Conservation (phyloP, 2,329 filamentous ascomycete genomes). For the Penicillium sclerotiorum region DNA sequence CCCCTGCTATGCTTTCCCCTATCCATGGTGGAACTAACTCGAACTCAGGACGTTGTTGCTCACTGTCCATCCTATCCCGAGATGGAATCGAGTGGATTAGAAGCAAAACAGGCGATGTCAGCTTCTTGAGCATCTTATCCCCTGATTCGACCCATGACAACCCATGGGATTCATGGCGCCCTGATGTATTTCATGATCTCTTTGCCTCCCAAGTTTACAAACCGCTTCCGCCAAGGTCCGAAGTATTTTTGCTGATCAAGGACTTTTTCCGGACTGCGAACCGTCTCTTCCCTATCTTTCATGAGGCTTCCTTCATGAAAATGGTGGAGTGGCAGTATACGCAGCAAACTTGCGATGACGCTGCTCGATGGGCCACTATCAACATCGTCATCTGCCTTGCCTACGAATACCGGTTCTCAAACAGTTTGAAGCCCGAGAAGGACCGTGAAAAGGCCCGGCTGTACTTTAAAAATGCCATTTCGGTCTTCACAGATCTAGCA, state of each 20-base stretch:
- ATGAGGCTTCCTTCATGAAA: slow-evolving; percentile 95
- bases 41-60: slow-evolving; percentile 80
- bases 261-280: slow-evolving; percentile 98
- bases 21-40: too few relatives aligned
- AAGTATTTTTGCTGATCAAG: slow-evolving; percentile 79
- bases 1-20: background rate
- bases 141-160: slow-evolving; percentile 80
- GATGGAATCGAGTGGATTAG: slow-evolving; percentile 98
- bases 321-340: slow-evolving; percentile 93
- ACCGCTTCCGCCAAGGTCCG: slow-evolving; percentile 76
- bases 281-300: slow-evolving; percentile 93
- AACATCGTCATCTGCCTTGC: slow-evolving; percentile 89
- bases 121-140: slow-evolving; percentile 85
- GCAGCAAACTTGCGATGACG: slow-evolving; percentile 84
- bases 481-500: slow-evolving; percentile 83
- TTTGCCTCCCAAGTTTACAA: slow-evolving; percentile 82
- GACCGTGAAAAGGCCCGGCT: slow-evolving; percentile 91
- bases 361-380: slow-evolving; percentile 94
- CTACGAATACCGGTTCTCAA: slow-evolving; percentile 86
- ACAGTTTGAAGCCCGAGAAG: slow-evolving; percentile 80
- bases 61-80: slow-evolving; percentile 93
- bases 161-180: slow-evolving; percentile 92
- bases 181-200: slow-evolving; percentile 90
- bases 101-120: slow-evolving; percentile 87
- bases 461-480: slow-evolving; percentile 93